Percentiles rank a stretch among this genome's conserved stretches.
These are phyloP conservation scores for Podospora australis DNA, from an alignment of 495 filamentous ascomycete species.

Conservation along the genomic window DNA sequence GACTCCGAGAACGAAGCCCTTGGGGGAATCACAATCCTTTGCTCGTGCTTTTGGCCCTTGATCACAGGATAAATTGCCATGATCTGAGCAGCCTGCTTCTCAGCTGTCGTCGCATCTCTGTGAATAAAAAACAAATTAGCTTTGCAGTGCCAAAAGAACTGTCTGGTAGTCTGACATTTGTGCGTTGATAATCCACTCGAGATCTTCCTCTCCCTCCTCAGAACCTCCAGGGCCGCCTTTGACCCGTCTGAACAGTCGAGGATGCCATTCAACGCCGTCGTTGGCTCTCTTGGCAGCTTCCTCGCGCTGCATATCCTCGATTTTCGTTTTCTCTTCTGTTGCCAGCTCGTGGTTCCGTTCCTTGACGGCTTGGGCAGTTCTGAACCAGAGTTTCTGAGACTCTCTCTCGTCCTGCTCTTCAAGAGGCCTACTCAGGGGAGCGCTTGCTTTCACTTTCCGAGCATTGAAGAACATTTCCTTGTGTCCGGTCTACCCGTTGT, in stretches of 20 bases:
- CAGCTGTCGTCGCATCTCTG: conserved; percentile 58
- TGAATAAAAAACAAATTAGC: conserved; percentile 28
- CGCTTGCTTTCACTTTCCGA: conserved; percentile 62
- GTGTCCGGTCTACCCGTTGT: conserved; percentile 62
- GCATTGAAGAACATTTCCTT: conserved; percentile 90
- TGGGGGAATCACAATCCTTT: conserved; percentile 35
- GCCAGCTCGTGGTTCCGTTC: conserved; percentile 80
- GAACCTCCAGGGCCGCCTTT: conserved; percentile 62
- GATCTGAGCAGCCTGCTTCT: conserved; percentile 77
- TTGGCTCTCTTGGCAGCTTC: conserved; percentile 77
- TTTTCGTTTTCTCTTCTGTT: conserved; percentile 90
- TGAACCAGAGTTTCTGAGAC: conserved; percentile 79
- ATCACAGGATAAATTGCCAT: conserved; percentile 80
- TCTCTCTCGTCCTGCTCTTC: conserved; percentile 87
- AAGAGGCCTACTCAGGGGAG: conserved; percentile 67
- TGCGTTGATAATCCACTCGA: conserved; percentile 94
- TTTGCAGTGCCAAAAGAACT: not conserved
- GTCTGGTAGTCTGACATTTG: conserved; percentile 57
- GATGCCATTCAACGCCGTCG: conserved; percentile 84
- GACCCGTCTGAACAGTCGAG: conserved; percentile 72
- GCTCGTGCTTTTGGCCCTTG: conserved; percentile 54
- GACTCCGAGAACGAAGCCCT: conserved; percentile 15
- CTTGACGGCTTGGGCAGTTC: conserved; percentile 72
- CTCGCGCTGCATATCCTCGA: conserved; percentile 85
- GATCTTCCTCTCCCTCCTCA: conserved; percentile 76